Evolutionary conservation across 2,329 filamentous ascomycete species (phyloP), one percentile per base, ranked within the genome.

Genomic region (Talaromyces sp.): DNA sequence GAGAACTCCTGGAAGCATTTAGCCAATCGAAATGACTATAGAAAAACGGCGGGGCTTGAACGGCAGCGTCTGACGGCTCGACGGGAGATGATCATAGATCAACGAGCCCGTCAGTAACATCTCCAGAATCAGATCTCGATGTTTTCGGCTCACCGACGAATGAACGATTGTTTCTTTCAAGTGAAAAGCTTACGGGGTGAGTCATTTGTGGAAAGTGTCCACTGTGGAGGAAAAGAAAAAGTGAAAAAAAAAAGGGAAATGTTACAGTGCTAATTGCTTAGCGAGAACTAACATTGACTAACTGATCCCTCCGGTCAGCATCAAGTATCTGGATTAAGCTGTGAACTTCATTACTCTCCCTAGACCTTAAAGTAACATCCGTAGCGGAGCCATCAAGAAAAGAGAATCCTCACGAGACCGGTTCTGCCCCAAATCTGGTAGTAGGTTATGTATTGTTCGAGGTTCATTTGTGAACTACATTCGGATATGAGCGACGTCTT

Each of bases 231-330:
- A 35, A 31, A 3, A 31, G 5, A 48, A 19, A 48, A 19, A 19
- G 8, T 11, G 10, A 21, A 19, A 48, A 5, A 33, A 28, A 5
- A 21, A 35, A 19, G 45, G 7, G 25, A 25, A 48, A 48, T 48
- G 45, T 48, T 48, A 48, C 45, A 48, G n/a, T 48, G 45, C 45
- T 48, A 48, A 15, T 48, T 48, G 28, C n/a, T 48, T 48, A 48
- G 45, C 17, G 45, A 48, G 6, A 19, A 48, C 45, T 48, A 48
- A 48, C 28, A 7, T 46, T 19, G 45, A 48, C 28, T 19, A 48
- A 35, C 2, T 35, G 19, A 48, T 48, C 17, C n/a, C 45, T 35
- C 13, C 28, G 10, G 45, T 48, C 28, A 19, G 33, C 19, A 48
- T 48, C 33, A 28, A 48, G 19, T 21, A 19, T 35, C 28, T 33